Base-by-base conservation (phyloP, 2,329 filamentous ascomycete genomes). In the Fusarium secorum region DNA sequence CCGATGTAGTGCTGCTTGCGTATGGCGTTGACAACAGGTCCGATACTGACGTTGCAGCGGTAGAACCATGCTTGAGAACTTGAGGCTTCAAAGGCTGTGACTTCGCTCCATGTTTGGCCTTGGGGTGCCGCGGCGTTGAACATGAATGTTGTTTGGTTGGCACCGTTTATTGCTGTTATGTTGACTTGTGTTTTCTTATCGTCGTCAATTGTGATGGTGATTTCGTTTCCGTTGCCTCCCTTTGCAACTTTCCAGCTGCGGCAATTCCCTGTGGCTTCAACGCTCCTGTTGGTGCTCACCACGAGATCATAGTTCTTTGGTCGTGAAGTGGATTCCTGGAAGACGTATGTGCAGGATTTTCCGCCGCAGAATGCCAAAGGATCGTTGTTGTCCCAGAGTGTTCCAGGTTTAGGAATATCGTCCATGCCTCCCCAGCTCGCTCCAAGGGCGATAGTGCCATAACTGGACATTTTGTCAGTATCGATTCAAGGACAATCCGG, bases 381-480 rank as follows among this genome's bases (percentile, higher is more conserved):
- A 7, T 76, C 74, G 24, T 79, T 78, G 1, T 75, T 63, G n/a
- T 75, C 75, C 64, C 74, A 79, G 22, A 82, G 60, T 4, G 68
- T 71, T 2, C 81, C 79, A 0, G 79, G 72, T 11, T 18, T 20
- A 0, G 81, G 82, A 4, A 75, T 54, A 2, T 68, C 44, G 4
- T 69, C 59, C 6, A 77, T 35, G 0, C 5, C 6, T 4, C 64
- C 78, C 13, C 72, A 59, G 26, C 64, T 58, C 52, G 76, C 80
- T 5, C 76, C 79, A 9, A 79, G 77, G 4, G 78, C 78, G 14
- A 84, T 66, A 15, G 77, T 78, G 13, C 83, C 83, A 55, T 81
- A 84, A 51, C 82, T 84, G 30, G 7, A 4, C 4, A 51, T 3
- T 11, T 5, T 11, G 15, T 49, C 10, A 60, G 44, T 8, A 18